A percentile compares a stretch with the other conserved stretches of the same genome.
Evolutionary conservation across 768 basidiomycete genomes (phyloP).

Genomic region (Mycena amicta): DNA sequence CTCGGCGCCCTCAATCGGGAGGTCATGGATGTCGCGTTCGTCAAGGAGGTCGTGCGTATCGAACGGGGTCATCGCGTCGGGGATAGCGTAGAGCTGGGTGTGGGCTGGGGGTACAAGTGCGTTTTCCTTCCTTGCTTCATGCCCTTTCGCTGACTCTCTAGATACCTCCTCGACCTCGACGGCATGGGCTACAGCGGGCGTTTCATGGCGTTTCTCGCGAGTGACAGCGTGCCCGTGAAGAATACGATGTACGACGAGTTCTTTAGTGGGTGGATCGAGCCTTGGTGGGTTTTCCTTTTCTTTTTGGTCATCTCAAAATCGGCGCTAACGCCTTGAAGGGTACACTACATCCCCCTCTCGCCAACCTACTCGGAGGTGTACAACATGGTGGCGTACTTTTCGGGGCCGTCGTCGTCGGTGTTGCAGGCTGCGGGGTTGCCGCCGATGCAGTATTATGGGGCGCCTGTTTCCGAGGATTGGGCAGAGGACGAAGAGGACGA

Average conservation of each 20-base stretch:
- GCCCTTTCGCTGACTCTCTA: not conserved
- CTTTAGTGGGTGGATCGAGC: slow-evolving; percentile 89
- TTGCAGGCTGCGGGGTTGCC: slow-evolving; percentile 57
- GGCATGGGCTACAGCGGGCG: slow-evolving; percentile 95
- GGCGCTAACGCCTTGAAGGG: slow-evolving; percentile 47
- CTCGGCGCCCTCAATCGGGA: slow-evolving; percentile 67
- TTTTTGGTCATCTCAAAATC: slow-evolving; percentile 1
- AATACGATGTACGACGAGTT: slow-evolving; percentile 90
- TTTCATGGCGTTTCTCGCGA: slow-evolving; percentile 83
- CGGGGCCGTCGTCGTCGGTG: slow-evolving; percentile 71
- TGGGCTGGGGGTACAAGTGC: slow-evolving; percentile 88
- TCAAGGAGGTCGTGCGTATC: slow-evolving; percentile 72
- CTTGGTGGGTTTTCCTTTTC: slow-evolving; percentile 51
- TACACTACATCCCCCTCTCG: slow-evolving; percentile 94
- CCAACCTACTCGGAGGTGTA: slow-evolving; percentile 89
- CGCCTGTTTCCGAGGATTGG: slow-evolving; percentile 36
- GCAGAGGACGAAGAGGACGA: slow-evolving; percentile 57
- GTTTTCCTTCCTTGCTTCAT: not conserved
- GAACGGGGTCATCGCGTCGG: slow-evolving; percentile 67
- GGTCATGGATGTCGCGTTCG: slow-evolving; percentile 88
- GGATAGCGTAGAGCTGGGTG: slow-evolving; percentile 77
- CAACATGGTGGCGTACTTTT: slow-evolving; percentile 92
- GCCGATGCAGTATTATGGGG: slow-evolving; percentile 17
- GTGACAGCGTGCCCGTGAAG: slow-evolving; percentile 89
- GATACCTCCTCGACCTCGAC: slow-evolving; percentile 85